Conservation (phyloP, 148 eudicot genomes). For the Dianthus caryophyllus region DNA sequence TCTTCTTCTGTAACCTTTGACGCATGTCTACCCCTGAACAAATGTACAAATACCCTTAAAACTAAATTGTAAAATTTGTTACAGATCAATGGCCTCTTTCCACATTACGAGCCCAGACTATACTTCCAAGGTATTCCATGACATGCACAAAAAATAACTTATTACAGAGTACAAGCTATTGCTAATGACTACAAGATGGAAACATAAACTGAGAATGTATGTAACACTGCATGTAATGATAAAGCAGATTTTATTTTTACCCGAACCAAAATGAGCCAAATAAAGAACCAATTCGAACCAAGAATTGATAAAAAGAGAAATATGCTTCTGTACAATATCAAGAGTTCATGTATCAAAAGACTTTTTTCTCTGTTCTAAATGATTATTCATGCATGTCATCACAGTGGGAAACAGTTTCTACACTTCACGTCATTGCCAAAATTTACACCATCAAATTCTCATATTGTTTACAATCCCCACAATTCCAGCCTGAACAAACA, state of each 20-base stretch:
- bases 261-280: neutral
- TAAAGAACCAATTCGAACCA: neutral
- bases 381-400: neutral
- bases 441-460: neutral
- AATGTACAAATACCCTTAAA: neutral
- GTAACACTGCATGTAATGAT: too few species aligned
- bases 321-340: neutral
- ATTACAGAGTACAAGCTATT: too few species aligned
- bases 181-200: too few species aligned
- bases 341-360: neutral
- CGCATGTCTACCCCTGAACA: slow-evolving; percentile 92
- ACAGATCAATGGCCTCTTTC: neutral
- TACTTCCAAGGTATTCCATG: neutral
- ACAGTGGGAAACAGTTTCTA: neutral
- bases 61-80: neutral
- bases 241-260: too few species aligned
- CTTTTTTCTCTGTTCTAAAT: neutral
- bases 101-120: neutral
- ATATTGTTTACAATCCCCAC: neutral
- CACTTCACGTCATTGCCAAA: neutral
- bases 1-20: slow-evolving; percentile 95
- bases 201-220: too few species aligned
- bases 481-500: neutral
- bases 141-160: too few species aligned
- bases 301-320: neutral